Base-by-base conservation (phyloP, 805 yeast genomes). In the Grigorovia humatica region DNA sequence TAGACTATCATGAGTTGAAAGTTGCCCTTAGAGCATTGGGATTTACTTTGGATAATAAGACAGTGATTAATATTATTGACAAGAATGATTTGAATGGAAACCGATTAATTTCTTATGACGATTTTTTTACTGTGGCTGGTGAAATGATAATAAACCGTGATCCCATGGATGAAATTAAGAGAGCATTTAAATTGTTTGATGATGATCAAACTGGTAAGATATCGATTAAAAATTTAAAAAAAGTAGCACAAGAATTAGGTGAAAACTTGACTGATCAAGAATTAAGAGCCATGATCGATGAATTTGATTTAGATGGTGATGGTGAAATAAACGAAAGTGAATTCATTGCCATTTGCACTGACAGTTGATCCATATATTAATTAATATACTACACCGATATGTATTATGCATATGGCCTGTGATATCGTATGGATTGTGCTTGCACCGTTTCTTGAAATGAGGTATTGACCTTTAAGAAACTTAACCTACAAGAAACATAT, bases 21-120 rank as follows among this genome's bases (percentile, higher is more conserved):
- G 96, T 89, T 18, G 97, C 99, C 0, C 80, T 93, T 72, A 73
- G 95, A 51, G 99, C 99, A 0, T 74, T 93, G 43, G 98, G 96
- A 29, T 91, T 93, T 63, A 96, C 88, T 48, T 76, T 86, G 59
- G 71, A 85, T 30, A 82, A 89, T 60, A 77, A 82, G 55, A 88
- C 85, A 52, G 85, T 91, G 2, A 74, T 85, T 55, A 82, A 81
- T 48, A 77, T 88, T 20, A 83, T 93, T 47, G 84, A 82, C 50
- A 90, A 85, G 62, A 90, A 86, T 62, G 93, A 86, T 65, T 75
- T 85, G 2, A 38, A 41, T 11, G 49, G 54, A 4, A 90, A 85
- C 54, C 85, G 85, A 55, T 72, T 82, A 57, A 84, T 91, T 61
- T 78, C 82, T 42, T 87, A 83, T 61, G 95, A 87, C 48, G 90